phyloP scores from a whole-genome alignment of 768 basidiomycete species.

The Calocera cornea region DNA sequence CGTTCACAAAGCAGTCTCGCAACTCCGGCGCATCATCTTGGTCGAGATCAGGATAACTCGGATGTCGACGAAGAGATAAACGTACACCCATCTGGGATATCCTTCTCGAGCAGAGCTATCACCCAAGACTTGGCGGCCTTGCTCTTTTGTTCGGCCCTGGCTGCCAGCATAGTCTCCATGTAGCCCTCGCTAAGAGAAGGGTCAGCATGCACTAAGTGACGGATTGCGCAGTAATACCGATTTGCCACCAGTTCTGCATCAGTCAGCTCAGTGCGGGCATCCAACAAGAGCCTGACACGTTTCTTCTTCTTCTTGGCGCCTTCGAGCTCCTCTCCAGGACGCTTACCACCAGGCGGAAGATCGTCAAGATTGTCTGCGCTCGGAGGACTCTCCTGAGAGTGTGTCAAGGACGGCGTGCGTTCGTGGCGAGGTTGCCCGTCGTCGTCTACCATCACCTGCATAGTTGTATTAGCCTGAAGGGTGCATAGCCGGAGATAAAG shows the following conservation, averaged over 20 bases:
- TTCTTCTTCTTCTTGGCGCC: constrained; percentile 31
- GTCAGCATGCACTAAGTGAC: background rate
- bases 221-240: background rate
- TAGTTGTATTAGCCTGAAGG: background rate
- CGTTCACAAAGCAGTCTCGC: background rate
- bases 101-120: background rate
- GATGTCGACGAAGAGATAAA: background rate
- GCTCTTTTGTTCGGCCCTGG: background rate
- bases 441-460: background rate
- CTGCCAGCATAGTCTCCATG: background rate
- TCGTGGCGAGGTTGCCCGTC: background rate
- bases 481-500: background rate
- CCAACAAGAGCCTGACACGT: constrained; percentile 43
- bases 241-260: constrained; percentile 65
- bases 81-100: background rate
- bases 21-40: background rate
- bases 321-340: background rate
- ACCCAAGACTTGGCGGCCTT: background rate
- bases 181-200: background rate
- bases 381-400: background rate
- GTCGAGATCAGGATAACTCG: background rate
- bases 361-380: background rate
- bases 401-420: background rate
- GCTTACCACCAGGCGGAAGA: background rate
- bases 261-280: constrained; percentile 64